A percentile compares a stretch with the other conserved stretches of the same genome.
These are phyloP conservation scores for Wickerhamiella sergipiensis DNA, from an alignment of 805 yeast genomes.

Conservation along the genomic window DNA sequence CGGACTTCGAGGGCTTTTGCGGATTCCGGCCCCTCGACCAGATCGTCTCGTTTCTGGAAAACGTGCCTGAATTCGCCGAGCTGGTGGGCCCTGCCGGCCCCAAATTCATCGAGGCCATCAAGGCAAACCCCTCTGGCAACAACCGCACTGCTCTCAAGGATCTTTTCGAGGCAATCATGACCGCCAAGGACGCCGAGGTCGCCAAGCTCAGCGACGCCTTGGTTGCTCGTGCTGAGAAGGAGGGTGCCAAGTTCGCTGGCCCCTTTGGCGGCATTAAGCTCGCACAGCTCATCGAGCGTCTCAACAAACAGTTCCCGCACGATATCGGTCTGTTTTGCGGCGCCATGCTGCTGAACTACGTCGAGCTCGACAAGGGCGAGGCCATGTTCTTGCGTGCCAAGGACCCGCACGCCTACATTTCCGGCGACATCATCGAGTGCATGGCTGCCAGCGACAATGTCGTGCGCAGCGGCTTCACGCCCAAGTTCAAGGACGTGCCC, in stretches of 20 bases:
- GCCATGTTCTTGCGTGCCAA: constrained; percentile 94
- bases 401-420: constrained; percentile 95
- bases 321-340: constrained; percentile 97
- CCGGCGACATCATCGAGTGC: constrained; percentile 96
- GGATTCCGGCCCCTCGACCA: constrained; percentile 87
- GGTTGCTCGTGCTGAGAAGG: constrained; percentile 45
- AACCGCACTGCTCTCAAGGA: constrained; percentile 58
- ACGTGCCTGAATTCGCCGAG: constrained; percentile 62
- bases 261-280: constrained; percentile 33
- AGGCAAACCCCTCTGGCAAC: constrained; percentile 24
- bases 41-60: constrained; percentile 51
- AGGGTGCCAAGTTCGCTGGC: constrained; percentile 23
- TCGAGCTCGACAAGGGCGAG: constrained; percentile 70
- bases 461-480: constrained; percentile 98
- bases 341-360: constrained; percentile 81
- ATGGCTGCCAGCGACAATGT: constrained; percentile 99
- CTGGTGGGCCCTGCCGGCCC: constrained; percentile 55
- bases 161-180: constrained; percentile 77
- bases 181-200: constrained; percentile 50
- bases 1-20: constrained; percentile 94
- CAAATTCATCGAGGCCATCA: constrained; percentile 33
- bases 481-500: constrained; percentile 91
- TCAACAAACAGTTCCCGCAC: constrained; percentile 78
- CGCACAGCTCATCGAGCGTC: constrained; percentile 59
- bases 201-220: constrained; percentile 45